Evolutionary conservation across 2,329 filamentous ascomycete genomes (phyloP).

Genomic region (Paraphoma chrysanthemicola): DNA sequence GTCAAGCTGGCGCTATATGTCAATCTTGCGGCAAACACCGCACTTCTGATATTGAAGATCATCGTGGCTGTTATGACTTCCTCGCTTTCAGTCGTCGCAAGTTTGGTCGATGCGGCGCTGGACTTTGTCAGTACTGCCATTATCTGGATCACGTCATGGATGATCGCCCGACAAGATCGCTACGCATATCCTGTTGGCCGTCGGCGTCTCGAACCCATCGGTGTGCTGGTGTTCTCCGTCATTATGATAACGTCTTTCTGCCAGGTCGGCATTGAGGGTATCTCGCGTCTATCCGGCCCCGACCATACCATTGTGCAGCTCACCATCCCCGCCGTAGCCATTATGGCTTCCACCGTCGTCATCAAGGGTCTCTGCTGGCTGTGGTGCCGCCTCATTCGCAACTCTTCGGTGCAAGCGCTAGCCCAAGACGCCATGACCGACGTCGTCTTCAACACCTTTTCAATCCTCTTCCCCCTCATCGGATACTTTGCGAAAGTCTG

Average conservation of each 20-base stretch:
- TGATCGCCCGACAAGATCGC: conserved; percentile 76
- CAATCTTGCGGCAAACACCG: conserved; percentile 79
- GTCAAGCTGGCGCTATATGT: conserved; percentile 89
- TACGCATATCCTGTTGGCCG: conserved; percentile 82
- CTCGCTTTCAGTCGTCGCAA: conserved; percentile 81
- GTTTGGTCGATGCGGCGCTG: conserved; percentile 78
- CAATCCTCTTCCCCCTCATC: conserved; percentile 83
- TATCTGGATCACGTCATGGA: conserved; percentile 77
- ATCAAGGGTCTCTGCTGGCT: conserved; percentile 86
- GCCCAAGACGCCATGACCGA: conserved; percentile 73
- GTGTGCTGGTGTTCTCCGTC: conserved; percentile 79
- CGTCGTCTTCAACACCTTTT: conserved; percentile 89
- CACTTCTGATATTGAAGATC: conserved; percentile 78
- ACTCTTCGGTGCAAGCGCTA: conserved; percentile 84
- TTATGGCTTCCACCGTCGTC: conserved; percentile 82
- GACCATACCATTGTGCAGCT: conserved; percentile 77
- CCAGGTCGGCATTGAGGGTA: conserved; percentile 76
- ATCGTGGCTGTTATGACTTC: conserved; percentile 78
- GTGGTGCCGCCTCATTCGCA: conserved; percentile 85
- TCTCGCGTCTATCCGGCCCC: conserved; percentile 66
- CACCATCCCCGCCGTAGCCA: conserved; percentile 73
- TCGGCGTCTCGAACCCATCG: conserved; percentile 77
- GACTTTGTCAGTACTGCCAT: conserved; percentile 85
- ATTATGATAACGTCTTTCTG: conserved; percentile 88
- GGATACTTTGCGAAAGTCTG: conserved; percentile 79